phyloP scores from a whole-genome alignment of 768 basidiomycete species.

The Trametes punicea region DNA sequence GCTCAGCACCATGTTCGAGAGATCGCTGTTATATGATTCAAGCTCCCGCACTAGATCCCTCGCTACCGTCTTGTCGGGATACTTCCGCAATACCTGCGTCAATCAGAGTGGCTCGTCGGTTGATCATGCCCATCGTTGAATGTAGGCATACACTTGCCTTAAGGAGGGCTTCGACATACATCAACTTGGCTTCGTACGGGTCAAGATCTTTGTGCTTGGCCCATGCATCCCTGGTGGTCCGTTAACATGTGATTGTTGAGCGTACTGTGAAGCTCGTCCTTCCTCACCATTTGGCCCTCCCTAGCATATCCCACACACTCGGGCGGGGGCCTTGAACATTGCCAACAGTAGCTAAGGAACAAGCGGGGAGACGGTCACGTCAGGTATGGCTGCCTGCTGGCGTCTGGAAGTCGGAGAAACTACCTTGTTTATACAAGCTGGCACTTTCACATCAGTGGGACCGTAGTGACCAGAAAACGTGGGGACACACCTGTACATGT shows the following conservation, averaged over 20 bases:
- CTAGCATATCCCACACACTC: constrained; percentile 87
- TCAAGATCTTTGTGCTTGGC: constrained; percentile 86
- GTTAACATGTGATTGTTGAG: constrained; percentile 22
- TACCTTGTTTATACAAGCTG: constrained; percentile 94
- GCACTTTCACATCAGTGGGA: background rate
- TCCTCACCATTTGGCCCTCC: constrained; percentile 88
- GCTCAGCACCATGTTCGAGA: constrained; percentile 60
- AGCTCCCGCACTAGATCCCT: constrained; percentile 73
- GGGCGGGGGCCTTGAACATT: constrained; percentile 80
- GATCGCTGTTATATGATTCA: constrained; percentile 70
- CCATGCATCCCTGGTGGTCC: constrained; percentile 80
- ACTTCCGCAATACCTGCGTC: constrained; percentile 68
- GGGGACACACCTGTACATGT: constrained; percentile 76
- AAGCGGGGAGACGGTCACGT: background rate
- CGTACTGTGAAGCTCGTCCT: background rate
- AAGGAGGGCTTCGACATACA: constrained; percentile 84
- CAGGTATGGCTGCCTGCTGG: background rate
- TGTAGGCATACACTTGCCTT: constrained; percentile 50
- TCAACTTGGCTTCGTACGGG: constrained; percentile 76
- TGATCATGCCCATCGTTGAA: background rate
- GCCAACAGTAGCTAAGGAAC: constrained; percentile 73
- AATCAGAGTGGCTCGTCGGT: background rate
- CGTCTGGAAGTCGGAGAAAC: background rate
- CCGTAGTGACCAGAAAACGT: background rate
- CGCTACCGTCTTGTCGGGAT: constrained; percentile 80